Evolutionary conservation across 225 moss, liverwort and hornwort genomes (phyloP).

Genomic region (Sphagnum tenellum): DNA sequence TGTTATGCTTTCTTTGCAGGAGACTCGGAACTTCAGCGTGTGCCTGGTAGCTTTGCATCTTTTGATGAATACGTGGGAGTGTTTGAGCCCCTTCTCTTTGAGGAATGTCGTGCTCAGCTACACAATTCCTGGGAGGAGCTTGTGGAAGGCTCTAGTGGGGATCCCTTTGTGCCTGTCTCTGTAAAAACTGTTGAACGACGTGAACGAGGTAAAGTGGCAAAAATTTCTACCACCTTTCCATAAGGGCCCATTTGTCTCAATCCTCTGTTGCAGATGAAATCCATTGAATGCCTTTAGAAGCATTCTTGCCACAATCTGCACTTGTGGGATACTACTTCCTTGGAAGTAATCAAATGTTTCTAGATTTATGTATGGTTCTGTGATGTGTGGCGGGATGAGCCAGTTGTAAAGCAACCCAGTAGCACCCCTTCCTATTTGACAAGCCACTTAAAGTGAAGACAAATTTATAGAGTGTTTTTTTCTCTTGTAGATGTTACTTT

Average conservation of each 20-base stretch:
- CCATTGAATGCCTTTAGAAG: too few species aligned
- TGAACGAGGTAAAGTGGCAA: slow-evolving; percentile 59
- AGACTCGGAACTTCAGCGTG: slow-evolving; percentile 70
- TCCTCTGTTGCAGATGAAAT: too few species aligned
- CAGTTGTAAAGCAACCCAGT: too few species aligned
- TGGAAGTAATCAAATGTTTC: too few species aligned
- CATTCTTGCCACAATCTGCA: too few species aligned
- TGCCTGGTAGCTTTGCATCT: slow-evolving; percentile 78
- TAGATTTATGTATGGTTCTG: too few species aligned
- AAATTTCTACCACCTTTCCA: too few species aligned
- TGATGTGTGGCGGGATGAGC: too few species aligned
- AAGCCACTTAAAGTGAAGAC: too few species aligned
- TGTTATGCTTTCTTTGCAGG: slow-evolving; percentile 32
- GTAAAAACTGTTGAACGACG: slow-evolving; percentile 80
- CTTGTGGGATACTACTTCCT: too few species aligned
- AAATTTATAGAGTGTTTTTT: too few species aligned
- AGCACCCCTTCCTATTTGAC: not conserved
- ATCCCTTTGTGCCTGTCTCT: slow-evolving; percentile 66
- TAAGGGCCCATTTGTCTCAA: too few species aligned
- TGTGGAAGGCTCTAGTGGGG: slow-evolving; percentile 68
- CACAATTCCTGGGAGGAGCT: slow-evolving; percentile 96
- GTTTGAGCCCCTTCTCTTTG: slow-evolving; percentile 90
- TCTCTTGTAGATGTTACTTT: not conserved
- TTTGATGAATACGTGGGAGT: slow-evolving; percentile 88
- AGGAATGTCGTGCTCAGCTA: slow-evolving; percentile 94